A percentile compares a stretch with the other conserved stretches of the same genome.
Evolutionary conservation across 2,329 filamentous ascomycete genomes (phyloP).

Genomic region (Talaromyces verruculosus): DNA sequence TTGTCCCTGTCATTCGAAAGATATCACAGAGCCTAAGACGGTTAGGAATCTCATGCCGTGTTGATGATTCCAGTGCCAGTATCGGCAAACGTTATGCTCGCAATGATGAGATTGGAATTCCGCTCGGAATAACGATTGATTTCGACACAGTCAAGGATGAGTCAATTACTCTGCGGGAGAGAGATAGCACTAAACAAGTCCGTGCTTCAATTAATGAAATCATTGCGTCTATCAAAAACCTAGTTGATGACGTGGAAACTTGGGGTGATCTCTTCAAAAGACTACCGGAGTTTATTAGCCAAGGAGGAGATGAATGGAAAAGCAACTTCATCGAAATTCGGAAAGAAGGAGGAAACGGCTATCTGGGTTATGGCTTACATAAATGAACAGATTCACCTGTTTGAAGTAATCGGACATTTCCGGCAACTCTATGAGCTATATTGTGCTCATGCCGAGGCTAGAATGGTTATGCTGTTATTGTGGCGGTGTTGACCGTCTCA

Average conservation of each 20-base stretch:
- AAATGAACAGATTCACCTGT: neutral
- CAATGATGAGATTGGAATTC: slow-evolving; percentile 93
- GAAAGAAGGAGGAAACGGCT: neutral
- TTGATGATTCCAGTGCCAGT: slow-evolving; percentile 85
- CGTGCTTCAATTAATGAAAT: slow-evolving; percentile 71
- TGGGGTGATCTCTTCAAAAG: slow-evolving; percentile 66
- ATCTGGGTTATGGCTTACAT: too few relatives aligned
- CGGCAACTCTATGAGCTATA: neutral
- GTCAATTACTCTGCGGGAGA: slow-evolving; percentile 74
- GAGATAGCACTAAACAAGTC: slow-evolving; percentile 78
- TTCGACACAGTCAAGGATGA: slow-evolving; percentile 80
- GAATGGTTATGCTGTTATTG: neutral
- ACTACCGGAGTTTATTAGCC: slow-evolving; percentile 70
- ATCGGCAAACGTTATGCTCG: slow-evolving; percentile 94
- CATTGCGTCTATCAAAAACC: slow-evolving; percentile 61
- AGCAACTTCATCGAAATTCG: neutral
- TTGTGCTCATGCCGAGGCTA: neutral
- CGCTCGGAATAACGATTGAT: slow-evolving; percentile 79
- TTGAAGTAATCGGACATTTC: neutral
- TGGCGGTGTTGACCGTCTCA: neutral
- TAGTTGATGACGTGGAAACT: slow-evolving; percentile 54
- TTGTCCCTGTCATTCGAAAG: slow-evolving; percentile 70
- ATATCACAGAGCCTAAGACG: slow-evolving; percentile 74
- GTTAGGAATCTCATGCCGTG: slow-evolving; percentile 74
- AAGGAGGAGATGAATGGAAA: neutral